Base-by-base conservation (phyloP, 257 asterid genomes). In the Capsicum pubescens region DNA sequence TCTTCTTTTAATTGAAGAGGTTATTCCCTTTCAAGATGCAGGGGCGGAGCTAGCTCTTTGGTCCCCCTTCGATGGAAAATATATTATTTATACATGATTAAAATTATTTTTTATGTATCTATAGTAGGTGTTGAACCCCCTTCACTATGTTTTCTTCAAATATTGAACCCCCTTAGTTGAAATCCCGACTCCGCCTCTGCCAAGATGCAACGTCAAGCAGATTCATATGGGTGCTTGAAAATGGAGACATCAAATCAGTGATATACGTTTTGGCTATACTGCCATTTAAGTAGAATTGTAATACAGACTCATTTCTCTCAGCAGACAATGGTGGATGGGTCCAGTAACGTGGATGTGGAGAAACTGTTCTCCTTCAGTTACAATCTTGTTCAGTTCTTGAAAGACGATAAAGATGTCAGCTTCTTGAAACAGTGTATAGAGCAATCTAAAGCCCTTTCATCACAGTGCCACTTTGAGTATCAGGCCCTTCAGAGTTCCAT, bases 311-410 rank as follows among this genome's bases (percentile, higher is more conserved):
- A 61, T 61, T 61, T 61, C 68, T 61, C 16, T 19, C 8, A 3
- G 48, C 7, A 8, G 48, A 60, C 52, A 78, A 87, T 90, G 92
- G 91, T 84, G 42, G 92, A 88, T 17, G 42, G 81, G 35, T 50
- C 88, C 12, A 74, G 84, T 46, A 85, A 80, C 82, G 67, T 92
- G 48, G 89, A 91, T 44, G 86, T 87, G 90, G 94, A 90, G 46
- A 90, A 89, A 55, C 87, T 91, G 64, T 74, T 89, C 68, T 88
- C 83, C 54, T 87, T 82, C 83, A 70, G 95, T 84, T 82, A 88
- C 67, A 90, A 91, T 84, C 85, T 95, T 84, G 85, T 90, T 21
- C 87, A 84, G 50, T 70, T 95, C 5, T 81, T 95, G 87, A 88
- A 88, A 44, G 87, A 88, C 39, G 93, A 89, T 16, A 91, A 88